Percentiles rank a stretch among this genome's conserved stretches.
Evolutionary conservation across 192 early-diverging fungal genomes (phyloP).

Genomic region (Jimgerdemannia lactiflua): DNA sequence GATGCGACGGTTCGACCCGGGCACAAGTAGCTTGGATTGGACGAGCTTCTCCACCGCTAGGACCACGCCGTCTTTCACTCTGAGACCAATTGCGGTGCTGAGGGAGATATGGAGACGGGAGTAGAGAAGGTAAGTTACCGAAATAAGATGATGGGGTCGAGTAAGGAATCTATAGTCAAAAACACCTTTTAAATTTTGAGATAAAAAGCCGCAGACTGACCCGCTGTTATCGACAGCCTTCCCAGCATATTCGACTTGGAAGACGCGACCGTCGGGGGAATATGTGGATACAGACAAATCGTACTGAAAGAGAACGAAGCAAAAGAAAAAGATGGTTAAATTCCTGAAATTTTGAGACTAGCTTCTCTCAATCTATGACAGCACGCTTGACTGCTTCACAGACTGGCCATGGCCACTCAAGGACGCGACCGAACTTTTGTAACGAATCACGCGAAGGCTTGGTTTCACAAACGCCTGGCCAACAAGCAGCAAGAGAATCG

Average conservation of each 20-base stretch:
- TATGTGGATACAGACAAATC: conserved; percentile 98
- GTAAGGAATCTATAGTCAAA: not conserved
- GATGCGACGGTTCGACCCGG: conserved; percentile 91
- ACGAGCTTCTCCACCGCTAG: conserved; percentile 96
- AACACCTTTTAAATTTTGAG: too few relatives aligned
- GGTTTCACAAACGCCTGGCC: not conserved
- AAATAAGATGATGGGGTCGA: not conserved
- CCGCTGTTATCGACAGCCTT: conserved; percentile 99
- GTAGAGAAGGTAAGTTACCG: not conserved
- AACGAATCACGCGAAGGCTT: too few relatives aligned
- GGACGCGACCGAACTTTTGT: too few relatives aligned
- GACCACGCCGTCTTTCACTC: conserved; percentile 93
- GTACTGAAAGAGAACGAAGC: conserved; percentile 55
- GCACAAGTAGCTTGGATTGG: conserved; percentile 91
- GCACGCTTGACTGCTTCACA: too few relatives aligned
- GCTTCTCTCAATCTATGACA: too few relatives aligned
- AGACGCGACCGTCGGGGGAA: conserved; percentile 98
- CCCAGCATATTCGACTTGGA: conserved; percentile 98
- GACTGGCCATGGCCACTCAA: too few relatives aligned
- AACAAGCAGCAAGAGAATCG: conserved; percentile 9
- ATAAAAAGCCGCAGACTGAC: conserved; percentile 35
- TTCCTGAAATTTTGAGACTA: too few relatives aligned
- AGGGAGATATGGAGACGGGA: not conserved
- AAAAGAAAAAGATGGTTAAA: not conserved
- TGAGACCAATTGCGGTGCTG: conserved; percentile 92